Percentiles rank a stretch among this genome's conserved stretches.
phyloP scores from a whole-genome alignment of 176 grass and related monocot genomes.

The Phoenix dactylifera region DNA sequence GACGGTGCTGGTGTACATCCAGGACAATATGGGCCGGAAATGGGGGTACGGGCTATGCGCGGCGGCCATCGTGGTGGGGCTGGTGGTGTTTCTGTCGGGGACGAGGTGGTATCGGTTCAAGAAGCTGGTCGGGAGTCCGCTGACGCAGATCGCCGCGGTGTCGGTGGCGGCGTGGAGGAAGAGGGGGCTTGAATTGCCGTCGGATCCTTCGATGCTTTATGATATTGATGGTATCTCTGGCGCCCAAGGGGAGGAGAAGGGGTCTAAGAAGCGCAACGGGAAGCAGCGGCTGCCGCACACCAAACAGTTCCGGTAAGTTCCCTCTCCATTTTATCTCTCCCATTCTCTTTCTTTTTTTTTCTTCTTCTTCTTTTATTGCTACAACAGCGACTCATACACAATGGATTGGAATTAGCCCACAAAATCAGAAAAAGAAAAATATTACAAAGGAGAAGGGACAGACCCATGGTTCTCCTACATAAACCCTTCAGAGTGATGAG shows the following conservation, averaged over 20 bases:
- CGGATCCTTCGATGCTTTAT: constrained; percentile 44
- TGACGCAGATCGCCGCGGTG: constrained; percentile 72
- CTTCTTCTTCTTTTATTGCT: too few relatives aligned
- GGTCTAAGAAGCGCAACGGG: constrained; percentile 44
- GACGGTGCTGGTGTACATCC: constrained; percentile 84
- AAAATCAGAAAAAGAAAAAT: too few relatives aligned
- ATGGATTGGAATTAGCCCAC: too few relatives aligned
- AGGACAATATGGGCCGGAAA: constrained; percentile 58
- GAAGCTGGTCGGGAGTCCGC: constrained; percentile 64
- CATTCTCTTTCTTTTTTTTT: background rate
- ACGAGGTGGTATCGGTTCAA: constrained; percentile 78
- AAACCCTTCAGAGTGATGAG: too few relatives aligned
- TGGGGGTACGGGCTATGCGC: constrained; percentile 75
- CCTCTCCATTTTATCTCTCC: background rate
- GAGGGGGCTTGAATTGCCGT: constrained; percentile 32
- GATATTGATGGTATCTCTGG: constrained; percentile 24
- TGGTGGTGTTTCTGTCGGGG: constrained; percentile 53
- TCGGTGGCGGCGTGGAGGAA: constrained; percentile 58
- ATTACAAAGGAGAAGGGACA: too few relatives aligned
- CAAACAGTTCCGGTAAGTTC: constrained; percentile 59
- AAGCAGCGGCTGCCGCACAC: constrained; percentile 77
- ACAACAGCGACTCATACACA: too few relatives aligned
- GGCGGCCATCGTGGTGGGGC: constrained; percentile 33
- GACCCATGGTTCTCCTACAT: too few relatives aligned
- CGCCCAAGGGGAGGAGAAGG: constrained; percentile 11